Percentiles rank a stretch among this genome's conserved stretches.
Conservation (phyloP, 495 filamentous ascomycete genomes). For the Friedmanniomyces simplex region DNA sequence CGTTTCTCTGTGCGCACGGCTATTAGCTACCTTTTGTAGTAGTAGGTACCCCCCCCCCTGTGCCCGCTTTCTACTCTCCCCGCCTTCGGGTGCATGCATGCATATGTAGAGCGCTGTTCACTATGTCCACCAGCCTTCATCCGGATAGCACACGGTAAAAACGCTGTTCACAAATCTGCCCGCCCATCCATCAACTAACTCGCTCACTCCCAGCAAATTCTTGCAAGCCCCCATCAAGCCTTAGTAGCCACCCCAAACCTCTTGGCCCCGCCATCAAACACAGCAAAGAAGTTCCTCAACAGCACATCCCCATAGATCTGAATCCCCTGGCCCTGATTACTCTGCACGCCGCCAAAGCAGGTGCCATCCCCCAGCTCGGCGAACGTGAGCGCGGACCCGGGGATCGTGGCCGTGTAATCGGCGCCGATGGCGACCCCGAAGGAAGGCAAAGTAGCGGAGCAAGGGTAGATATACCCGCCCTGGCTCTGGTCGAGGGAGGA, state of each 20-base stretch:
- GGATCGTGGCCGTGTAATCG: slow-evolving; percentile 48
- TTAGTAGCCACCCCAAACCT: slow-evolving; percentile 47
- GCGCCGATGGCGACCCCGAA: slow-evolving; percentile 54
- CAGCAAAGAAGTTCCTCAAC: slow-evolving; percentile 69
- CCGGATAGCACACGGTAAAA: no score
- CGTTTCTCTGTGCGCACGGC: no score
- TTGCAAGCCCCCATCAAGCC: background rate
- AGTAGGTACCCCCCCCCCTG: no score
- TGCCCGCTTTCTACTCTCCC: no score
- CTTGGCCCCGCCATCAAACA: slow-evolving; percentile 59
- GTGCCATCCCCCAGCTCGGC: slow-evolving; percentile 41
- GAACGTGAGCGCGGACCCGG: slow-evolving; percentile 60
- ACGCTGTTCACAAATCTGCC: no score
- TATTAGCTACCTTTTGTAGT: no score
- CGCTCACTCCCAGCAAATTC: no score
- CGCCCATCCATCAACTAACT: no score
- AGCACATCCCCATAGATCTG: slow-evolving; percentile 71
- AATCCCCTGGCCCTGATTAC: slow-evolving; percentile 38
- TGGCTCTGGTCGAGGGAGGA: slow-evolving; percentile 38
- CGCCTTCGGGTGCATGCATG: no score
- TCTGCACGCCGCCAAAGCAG: slow-evolving; percentile 36
- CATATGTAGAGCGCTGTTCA: no score
- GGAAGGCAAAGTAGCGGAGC: slow-evolving; percentile 50
- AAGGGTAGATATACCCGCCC: slow-evolving; percentile 59
- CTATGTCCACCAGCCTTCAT: no score